These are phyloP conservation scores for Colletotrichum sansevieriae DNA, from an alignment of 2,329 filamentous ascomycete genomes.

Conservation along the genomic window DNA sequence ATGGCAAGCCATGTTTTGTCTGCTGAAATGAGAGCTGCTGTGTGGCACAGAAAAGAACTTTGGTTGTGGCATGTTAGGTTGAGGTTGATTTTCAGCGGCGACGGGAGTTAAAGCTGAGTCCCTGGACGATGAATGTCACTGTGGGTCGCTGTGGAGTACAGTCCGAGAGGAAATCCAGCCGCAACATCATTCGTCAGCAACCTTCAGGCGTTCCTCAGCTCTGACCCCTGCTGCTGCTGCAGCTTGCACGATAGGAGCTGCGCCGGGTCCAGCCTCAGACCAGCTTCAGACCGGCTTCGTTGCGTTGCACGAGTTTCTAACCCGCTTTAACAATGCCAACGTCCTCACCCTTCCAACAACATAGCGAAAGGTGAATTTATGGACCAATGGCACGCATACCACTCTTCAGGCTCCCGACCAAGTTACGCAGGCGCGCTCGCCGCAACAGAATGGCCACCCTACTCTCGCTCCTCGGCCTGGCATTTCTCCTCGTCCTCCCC, in stretches of 20 bases:
- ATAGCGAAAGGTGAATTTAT: conserved; percentile 26
- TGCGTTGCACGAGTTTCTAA: conserved; percentile 13
- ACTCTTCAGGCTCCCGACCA: conserved; percentile 67
- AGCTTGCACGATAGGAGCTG: conserved; percentile 19
- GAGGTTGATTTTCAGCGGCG: conserved; percentile 13
- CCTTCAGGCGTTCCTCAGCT: neutral
- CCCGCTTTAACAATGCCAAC: conserved; percentile 26
- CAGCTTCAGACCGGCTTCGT: conserved; percentile 12
- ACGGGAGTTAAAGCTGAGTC: neutral
- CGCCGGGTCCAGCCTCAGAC: conserved; percentile 11
- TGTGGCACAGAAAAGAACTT: conserved; percentile 20
- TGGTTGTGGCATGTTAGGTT: neutral
- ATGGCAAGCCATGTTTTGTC: too few relatives aligned
- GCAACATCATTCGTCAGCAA: neutral
- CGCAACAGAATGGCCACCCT: conserved; percentile 71
- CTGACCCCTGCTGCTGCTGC: conserved; percentile 33
- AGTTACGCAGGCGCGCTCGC: conserved; percentile 68
- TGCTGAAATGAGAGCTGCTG: neutral
- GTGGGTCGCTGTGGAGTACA: neutral
- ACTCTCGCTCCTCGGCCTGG: conserved; percentile 54
- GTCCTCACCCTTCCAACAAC: conserved; percentile 14
- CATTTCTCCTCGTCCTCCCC: conserved; percentile 53
- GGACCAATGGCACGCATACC: conserved; percentile 51
- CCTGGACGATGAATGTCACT: neutral
- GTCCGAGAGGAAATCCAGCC: conserved; percentile 3